phyloP scores from a whole-genome alignment of 1,284 basidiomycete genomes.

The Hypsizygus ulmarius region DNA sequence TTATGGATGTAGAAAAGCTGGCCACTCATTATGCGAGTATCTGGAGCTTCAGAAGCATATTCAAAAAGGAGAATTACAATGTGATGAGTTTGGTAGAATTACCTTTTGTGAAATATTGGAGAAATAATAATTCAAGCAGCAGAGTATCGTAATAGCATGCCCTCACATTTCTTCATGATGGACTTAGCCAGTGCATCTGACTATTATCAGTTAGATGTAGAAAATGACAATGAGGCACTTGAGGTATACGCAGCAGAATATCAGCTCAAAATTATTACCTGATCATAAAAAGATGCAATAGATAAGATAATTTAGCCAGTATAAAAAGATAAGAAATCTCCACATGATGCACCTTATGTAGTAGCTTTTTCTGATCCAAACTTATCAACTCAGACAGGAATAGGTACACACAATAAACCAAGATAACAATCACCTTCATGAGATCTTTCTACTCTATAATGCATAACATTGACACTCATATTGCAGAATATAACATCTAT shows the following conservation, averaged over 20 bases:
- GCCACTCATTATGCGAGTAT: constrained; percentile 6
- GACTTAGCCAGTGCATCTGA: neutral
- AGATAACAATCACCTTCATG: neutral
- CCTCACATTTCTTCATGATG: neutral
- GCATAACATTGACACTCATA: no score
- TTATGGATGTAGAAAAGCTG: constrained; percentile 13
- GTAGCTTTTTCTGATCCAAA: no score
- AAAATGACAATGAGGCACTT: neutral
- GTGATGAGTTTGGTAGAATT: neutral
- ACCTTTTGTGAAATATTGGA: neutral
- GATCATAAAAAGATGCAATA: neutral
- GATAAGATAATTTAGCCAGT: neutral
- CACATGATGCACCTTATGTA: no score
- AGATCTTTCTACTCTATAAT: no score
- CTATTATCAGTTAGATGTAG: constrained; percentile 1
- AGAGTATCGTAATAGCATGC: neutral
- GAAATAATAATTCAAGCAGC: constrained; percentile 11
- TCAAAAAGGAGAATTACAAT: neutral
- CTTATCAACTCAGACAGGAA: no score
- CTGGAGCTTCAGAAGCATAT: neutral
- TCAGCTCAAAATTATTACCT: neutral
- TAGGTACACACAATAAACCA: no score
- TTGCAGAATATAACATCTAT: neutral
- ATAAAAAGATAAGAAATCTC: neutral
- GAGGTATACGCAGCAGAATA: neutral